Evolutionary conservation across 495 filamentous ascomycete genomes (phyloP).

Genomic region (Gamarada debralockiae): DNA sequence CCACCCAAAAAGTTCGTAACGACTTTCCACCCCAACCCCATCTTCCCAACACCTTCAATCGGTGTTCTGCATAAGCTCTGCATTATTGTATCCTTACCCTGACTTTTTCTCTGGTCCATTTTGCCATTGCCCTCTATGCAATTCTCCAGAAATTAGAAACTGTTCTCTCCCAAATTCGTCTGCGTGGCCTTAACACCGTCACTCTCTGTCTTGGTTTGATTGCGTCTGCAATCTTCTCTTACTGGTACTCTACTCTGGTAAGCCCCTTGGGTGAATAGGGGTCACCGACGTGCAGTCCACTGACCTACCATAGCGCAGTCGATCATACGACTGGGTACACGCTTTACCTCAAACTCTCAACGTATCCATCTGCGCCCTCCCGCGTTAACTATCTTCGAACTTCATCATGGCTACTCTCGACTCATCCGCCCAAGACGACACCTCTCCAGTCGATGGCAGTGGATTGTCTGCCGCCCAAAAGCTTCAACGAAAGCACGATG

Average conservation of each 20-base stretch:
- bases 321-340: background rate
- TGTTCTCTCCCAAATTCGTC: slow-evolving; percentile 6
- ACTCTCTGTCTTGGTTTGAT: slow-evolving; percentile 9
- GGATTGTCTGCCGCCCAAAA: slow-evolving; percentile 61
- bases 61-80: slow-evolving; percentile 23
- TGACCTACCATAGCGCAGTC: background rate
- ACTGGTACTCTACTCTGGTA: slow-evolving; percentile 8
- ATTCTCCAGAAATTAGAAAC: slow-evolving; percentile 14
- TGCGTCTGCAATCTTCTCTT: slow-evolving; percentile 9
- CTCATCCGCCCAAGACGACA: slow-evolving; percentile 8
- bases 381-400: background rate
- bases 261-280: background rate
- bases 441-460: slow-evolving; percentile 19
- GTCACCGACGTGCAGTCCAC: background rate
- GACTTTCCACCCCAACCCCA: slow-evolving; percentile 2
- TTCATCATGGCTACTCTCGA: slow-evolving; percentile 20
- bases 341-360: background rate
- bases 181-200: slow-evolving; percentile 24
- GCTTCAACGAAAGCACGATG: slow-evolving; percentile 73
- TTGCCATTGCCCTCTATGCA: slow-evolving; percentile 20
- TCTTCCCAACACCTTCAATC: slow-evolving; percentile 9
- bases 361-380: background rate
- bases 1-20: background rate
- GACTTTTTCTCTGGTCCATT: slow-evolving; percentile 5
- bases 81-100: slow-evolving; percentile 19